Conservation (phyloP, 495 filamentous ascomycete species). For the Penicillium dipodomyicola region DNA sequence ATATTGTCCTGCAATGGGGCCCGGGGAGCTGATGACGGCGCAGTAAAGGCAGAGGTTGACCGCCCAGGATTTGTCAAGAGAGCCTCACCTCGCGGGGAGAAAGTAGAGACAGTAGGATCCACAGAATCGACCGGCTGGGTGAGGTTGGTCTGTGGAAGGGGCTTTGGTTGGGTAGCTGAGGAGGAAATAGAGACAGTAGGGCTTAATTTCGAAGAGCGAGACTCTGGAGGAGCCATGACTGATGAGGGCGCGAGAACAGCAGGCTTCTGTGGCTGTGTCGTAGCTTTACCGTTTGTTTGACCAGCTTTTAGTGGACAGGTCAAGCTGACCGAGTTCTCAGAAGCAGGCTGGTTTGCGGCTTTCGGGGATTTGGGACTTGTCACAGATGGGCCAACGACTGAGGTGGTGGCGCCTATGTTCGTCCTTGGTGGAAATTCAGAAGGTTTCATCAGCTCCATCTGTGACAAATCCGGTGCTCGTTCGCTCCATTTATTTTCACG, state of each 20-base stretch:
- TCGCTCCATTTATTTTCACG: conserved; percentile 26
- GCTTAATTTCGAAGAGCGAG: background rate
- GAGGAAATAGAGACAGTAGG: background rate
- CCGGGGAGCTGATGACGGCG: background rate
- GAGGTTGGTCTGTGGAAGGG: background rate
- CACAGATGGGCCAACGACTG: background rate
- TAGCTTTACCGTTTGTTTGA: background rate
- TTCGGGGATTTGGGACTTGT: background rate
- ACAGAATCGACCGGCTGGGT: no score
- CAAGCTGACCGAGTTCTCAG: background rate
- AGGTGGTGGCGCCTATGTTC: conserved; percentile 4
- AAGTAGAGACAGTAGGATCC: background rate
- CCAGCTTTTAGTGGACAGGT: background rate
- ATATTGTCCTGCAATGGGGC: background rate
- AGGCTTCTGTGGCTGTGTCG: background rate
- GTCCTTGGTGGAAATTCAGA: conserved; percentile 28
- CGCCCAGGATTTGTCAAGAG: background rate
- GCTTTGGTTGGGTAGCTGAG: background rate
- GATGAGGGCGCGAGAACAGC: background rate
- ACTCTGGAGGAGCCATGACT: background rate
- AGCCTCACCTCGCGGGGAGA: background rate
- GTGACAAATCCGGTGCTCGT: conserved; percentile 42
- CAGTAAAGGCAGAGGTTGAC: background rate
- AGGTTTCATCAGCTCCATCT: conserved; percentile 40
- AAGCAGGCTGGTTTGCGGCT: background rate